Base-by-base conservation (phyloP, 805 yeast species). In the Pichia sporocuriosa region DNA sequence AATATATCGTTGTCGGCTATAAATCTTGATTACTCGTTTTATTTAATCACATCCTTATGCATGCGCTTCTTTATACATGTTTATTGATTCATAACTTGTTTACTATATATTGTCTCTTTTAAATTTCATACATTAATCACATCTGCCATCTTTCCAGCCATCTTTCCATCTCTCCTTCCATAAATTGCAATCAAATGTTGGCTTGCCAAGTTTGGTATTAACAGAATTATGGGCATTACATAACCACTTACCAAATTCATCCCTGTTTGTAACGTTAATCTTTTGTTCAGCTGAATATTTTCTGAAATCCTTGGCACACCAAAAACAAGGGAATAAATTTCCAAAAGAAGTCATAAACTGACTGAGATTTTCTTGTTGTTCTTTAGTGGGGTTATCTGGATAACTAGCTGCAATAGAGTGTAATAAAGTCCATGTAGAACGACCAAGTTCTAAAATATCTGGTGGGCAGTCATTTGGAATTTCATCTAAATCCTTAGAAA, bases 91-190 rank as follows among this genome's bases (percentile, higher is more conserved):
- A 15, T 11, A 19, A 23, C 15, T n/a, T n/a, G 15, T 34, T n/a
- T 34, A 23, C 29, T 10, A 27, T 15, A n/a, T 22, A 16, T 23
- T 16, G 10, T 21, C 10, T 23, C 10, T 21, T 21, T 34, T 8
- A 22, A 22, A 12, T 16, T 20, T 22, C n/a, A 11, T 6, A 6
- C 16, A 6, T 30, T 23, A 47, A 31, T 47, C 75, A 49, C 77
- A 72, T 20, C 69, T 59, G 2, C 76, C 76, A 50, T 74, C 78
- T 28, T 83, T 82, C 96, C 96, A 88, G 0, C 97, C 97, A 53
- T 86, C 95, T 51, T 74, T 79, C 98, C 98, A 90, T 57, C 98
- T 78, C 54, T 84, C 77, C 58, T 81, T 81, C 98, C 98, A 93
- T 49, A 84, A 70, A 44, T 79, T 69, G 55, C 97, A 90, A 58